These are phyloP conservation scores for Podospora anserina DNA, from an alignment of 495 filamentous ascomycete species.

Conservation along the genomic window DNA sequence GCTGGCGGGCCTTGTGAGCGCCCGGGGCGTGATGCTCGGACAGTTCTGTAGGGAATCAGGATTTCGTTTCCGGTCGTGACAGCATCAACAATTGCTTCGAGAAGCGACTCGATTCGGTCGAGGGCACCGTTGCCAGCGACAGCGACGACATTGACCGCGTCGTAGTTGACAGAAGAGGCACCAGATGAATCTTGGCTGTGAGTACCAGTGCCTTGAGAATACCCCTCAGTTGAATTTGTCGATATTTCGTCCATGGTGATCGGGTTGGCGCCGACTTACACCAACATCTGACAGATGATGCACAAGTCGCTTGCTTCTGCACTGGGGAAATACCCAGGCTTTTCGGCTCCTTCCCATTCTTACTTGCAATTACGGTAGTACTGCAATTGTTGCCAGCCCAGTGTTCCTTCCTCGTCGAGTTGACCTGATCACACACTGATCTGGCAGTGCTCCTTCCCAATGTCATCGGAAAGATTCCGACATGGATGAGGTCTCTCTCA, in stretches of 20 bases:
- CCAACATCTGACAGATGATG: not conserved
- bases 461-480: slow-evolving; percentile 4
- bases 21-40: not conserved
- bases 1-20: not conserved
- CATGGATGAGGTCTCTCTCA: not conserved
- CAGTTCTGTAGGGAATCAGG: slow-evolving; percentile 39
- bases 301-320: not conserved
- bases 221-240: not conserved
- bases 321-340: not conserved
- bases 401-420: not conserved
- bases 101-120: slow-evolving; percentile 50
- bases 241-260: not conserved
- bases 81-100: slow-evolving; percentile 51
- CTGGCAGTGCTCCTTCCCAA: not conserved
- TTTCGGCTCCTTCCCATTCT: not conserved
- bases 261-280: not conserved
- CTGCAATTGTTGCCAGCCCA: not conserved
- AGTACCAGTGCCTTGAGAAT: not conserved
- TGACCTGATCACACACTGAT: not conserved
- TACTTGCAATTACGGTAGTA: not conserved
- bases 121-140: slow-evolving; percentile 34
- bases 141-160: slow-evolving; percentile 7
- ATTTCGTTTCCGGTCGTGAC: slow-evolving; percentile 43
- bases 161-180: not conserved
- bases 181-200: not conserved